These are phyloP conservation scores for Diaporthe helianthi DNA, from an alignment of 2,329 filamentous ascomycete species.

Conservation along the genomic window DNA sequence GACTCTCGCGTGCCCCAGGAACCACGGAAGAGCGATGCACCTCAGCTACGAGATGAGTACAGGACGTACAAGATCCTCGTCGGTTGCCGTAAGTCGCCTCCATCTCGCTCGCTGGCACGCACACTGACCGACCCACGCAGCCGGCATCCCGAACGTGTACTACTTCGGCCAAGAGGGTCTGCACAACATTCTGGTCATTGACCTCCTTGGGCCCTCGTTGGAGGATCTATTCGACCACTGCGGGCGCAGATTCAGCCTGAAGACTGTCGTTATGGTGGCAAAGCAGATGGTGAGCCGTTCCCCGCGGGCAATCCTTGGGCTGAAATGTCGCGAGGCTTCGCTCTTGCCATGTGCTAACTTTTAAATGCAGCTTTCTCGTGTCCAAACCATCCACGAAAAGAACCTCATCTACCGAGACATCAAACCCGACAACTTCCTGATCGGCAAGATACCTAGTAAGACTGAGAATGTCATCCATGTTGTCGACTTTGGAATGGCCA, in stretches of 20 bases:
- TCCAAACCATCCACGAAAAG: constrained; percentile 96
- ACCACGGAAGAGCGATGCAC: constrained; percentile 97
- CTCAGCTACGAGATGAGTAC: constrained; percentile 97
- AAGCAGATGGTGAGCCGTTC: constrained; percentile 84
- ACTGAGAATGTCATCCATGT: constrained; percentile 98
- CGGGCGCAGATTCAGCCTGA: constrained; percentile 91
- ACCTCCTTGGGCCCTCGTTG: constrained; percentile 90
- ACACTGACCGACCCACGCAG: constrained; percentile 58
- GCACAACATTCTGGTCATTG: constrained; percentile 98
- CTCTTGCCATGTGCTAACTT: constrained; percentile 40
- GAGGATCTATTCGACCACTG: constrained; percentile 98
- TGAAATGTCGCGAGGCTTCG: neutral
- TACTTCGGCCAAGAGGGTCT: constrained; percentile 99
- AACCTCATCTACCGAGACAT: constrained; percentile 99
- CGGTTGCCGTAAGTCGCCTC: constrained; percentile 84
- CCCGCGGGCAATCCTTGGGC: neutral
- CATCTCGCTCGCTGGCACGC: constrained; percentile 28
- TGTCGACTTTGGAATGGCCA: constrained; percentile 99
- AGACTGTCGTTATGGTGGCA: constrained; percentile 98
- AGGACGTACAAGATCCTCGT: constrained; percentile 99
- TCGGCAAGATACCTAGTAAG: constrained; percentile 90
- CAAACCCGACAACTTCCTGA: constrained; percentile 99
- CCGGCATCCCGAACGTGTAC: constrained; percentile 98
- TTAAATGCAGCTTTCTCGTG: constrained; percentile 75
- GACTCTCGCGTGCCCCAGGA: constrained; percentile 64